Base-by-base conservation (phyloP, 768 basidiomycete genomes). In the Mrakia hoshinonis region DNA sequence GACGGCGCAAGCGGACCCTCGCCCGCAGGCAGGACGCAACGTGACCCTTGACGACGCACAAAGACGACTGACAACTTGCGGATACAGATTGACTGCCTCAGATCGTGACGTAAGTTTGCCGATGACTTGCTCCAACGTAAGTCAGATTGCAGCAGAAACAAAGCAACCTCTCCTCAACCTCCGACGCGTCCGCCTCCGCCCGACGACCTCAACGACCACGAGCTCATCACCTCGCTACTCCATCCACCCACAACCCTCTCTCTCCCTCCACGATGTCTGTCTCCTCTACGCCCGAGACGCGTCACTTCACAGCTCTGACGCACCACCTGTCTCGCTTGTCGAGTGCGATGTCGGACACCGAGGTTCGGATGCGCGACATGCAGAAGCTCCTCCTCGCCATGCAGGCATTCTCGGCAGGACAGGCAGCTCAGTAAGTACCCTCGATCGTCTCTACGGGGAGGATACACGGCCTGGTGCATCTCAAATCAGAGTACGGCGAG, bases 271-370 rank as follows among this genome's bases (percentile, higher is more conserved):
- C 39, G 38, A 66, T 65, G 49, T 67, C 70, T 26, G 29, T 46
- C 38, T 46, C 54, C 43, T 72, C 70, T 1, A 65, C 70, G 10
- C 70, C 70, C 26, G 29, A 51, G n/a, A 52, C 47, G 0, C 70
- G 70, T 5, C 70, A 72, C 55, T 64, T 72, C 36, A 54, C 63
- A n/a, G 70, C 70, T 22, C 70, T 72, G 10, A 65, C 70, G 1
- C 60, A 62, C 38, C 69, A 70, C 31, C 69, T 70, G 24, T 48
- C 48, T 22, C 69, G 69, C 0, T 55, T 72, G n/a, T 49, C 54
- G 15, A 24, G 31, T 18, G 47, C 70, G 36, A 55, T 72, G 47
- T 46, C 36, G 12, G 58, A 58, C 15, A 72, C 70, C 29, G 65
- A 72, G 29, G 18, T 24, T 13, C 29, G 48, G 29, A 72, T 72